Conservation (phyloP, 2,329 filamentous ascomycete species). For the Zarea fungicola region DNA sequence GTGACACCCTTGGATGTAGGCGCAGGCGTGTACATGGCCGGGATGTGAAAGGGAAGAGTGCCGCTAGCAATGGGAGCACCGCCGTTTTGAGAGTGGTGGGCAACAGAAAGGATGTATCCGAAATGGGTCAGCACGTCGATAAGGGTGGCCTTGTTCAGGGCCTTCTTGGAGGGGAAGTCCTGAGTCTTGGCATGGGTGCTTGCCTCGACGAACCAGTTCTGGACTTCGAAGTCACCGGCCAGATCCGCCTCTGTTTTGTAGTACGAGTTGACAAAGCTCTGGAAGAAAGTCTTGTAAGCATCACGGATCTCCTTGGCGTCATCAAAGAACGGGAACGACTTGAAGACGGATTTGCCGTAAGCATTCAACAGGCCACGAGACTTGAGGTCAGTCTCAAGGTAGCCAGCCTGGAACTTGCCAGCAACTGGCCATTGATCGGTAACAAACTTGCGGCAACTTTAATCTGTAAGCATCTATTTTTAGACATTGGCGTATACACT, state of each 20-base stretch:
- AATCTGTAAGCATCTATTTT: not conserved
- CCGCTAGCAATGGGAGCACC: constrained; percentile 32
- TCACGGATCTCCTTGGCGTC: constrained; percentile 33
- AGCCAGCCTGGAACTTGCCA: constrained; percentile 32
- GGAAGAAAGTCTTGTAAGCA: constrained; percentile 34
- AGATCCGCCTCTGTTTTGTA: constrained; percentile 32
- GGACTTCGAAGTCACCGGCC: constrained; percentile 34
- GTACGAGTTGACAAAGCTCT: constrained; percentile 38
- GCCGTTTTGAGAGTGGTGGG: constrained; percentile 39
- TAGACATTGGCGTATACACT: not conserved
- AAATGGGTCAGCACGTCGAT: constrained; percentile 36
- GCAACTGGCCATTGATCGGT: constrained; percentile 23
- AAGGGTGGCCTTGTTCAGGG: constrained; percentile 23
- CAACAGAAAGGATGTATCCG: constrained; percentile 23
- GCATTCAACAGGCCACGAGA: constrained; percentile 36
- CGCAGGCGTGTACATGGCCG: constrained; percentile 33
- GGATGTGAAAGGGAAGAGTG: constrained; percentile 37
- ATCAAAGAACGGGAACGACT: constrained; percentile 39
- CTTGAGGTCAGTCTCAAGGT: constrained; percentile 33
- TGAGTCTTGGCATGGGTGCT: constrained; percentile 29
- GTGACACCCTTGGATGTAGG: constrained; percentile 35
- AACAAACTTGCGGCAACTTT: constrained; percentile 23
- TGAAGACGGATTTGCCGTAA: constrained; percentile 29
- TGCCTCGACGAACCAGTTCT: constrained; percentile 40
- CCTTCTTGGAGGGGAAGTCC: constrained; percentile 34